Evolutionary conservation across 495 filamentous ascomycete species (phyloP).

Genomic region (Aspergillus haitiensis): DNA sequence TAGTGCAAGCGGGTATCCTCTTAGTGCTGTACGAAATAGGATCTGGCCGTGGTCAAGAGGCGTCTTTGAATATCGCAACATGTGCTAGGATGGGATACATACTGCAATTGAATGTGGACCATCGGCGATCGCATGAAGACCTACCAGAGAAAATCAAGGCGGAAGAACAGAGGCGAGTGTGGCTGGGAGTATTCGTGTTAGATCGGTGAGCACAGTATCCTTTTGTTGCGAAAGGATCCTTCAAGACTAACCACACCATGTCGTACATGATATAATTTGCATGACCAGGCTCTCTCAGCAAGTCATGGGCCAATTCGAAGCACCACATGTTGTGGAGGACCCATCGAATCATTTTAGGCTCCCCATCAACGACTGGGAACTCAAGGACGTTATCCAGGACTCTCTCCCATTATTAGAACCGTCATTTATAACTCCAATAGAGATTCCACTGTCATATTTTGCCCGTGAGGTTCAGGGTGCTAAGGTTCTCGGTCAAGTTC

Average conservation of each 20-base stretch:
- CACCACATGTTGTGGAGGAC: slow-evolving; percentile 8
- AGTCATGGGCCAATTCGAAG: background rate
- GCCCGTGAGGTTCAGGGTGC: slow-evolving; percentile 4
- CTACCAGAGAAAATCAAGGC: background rate
- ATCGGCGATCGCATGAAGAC: no score
- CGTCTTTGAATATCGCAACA: slow-evolving; percentile 5
- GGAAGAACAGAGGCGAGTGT: slow-evolving; percentile 7
- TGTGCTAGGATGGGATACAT: slow-evolving; percentile 7
- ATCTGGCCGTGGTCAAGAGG: background rate
- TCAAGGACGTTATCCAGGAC: background rate
- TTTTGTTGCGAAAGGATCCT: background rate
- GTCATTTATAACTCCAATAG: background rate
- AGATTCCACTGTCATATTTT: slow-evolving; percentile 10
- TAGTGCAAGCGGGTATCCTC: slow-evolving; percentile 7
- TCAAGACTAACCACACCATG: no score
- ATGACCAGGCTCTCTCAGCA: slow-evolving; percentile 3
- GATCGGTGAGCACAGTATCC: slow-evolving; percentile 3
- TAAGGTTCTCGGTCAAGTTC: slow-evolving; percentile 8
- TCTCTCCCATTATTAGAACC: background rate
- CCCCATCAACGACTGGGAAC: background rate
- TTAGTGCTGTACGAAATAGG: slow-evolving; percentile 8
- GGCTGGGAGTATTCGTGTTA: slow-evolving; percentile 11
- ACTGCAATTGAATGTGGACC: slow-evolving; percentile 7
- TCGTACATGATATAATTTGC: background rate
- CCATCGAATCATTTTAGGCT: background rate